Base-by-base conservation (phyloP, 495 filamentous ascomycete species). In the Xylaria telfairii region DNA sequence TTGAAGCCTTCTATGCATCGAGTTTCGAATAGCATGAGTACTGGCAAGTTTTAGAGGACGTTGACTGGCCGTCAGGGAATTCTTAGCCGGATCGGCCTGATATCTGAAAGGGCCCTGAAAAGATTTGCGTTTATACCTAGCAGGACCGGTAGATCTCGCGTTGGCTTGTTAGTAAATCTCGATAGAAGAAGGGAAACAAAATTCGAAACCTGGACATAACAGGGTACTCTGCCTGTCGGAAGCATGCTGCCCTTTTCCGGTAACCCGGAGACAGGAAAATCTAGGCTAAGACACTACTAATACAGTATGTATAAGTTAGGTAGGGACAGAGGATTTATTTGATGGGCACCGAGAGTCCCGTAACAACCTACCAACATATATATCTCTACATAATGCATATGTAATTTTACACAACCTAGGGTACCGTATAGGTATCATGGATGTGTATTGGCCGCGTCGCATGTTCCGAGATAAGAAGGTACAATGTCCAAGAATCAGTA, bases 381-480 rank as follows among this genome's bases (percentile, higher is more conserved):
- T n/a, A n/a, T n/a, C n/a, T n/a, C n/a, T n/a, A n/a, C n/a, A n/a
- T n/a, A n/a, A n/a, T n/a, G n/a, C n/a, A n/a, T n/a, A n/a, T 34
- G 30, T 17, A 49, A 65, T 49, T 32, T 28, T n/a, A n/a, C n/a
- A n/a, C n/a, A n/a, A n/a, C n/a, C n/a, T n/a, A n/a, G n/a, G n/a
- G n/a, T n/a, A n/a, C n/a, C n/a, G n/a, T n/a, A n/a, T n/a, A n/a
- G n/a, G n/a, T n/a, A n/a, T n/a, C n/a, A n/a, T n/a, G n/a, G n/a
- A n/a, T n/a, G n/a, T n/a, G n/a, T n/a, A n/a, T 37, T 59, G 51
- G 53, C 53, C 54, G 49, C 65, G 65, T 68, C 15, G 65, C 65
- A 32, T 21, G 37, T 59, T 68, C 53, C 65, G 65, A 46, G 53
- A 59, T 21, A 57, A 59, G 65, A 68, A 68, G 65, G 65, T 67